phyloP scores from a whole-genome alignment of 257 asterid genomes.

The Rhazya stricta region DNA sequence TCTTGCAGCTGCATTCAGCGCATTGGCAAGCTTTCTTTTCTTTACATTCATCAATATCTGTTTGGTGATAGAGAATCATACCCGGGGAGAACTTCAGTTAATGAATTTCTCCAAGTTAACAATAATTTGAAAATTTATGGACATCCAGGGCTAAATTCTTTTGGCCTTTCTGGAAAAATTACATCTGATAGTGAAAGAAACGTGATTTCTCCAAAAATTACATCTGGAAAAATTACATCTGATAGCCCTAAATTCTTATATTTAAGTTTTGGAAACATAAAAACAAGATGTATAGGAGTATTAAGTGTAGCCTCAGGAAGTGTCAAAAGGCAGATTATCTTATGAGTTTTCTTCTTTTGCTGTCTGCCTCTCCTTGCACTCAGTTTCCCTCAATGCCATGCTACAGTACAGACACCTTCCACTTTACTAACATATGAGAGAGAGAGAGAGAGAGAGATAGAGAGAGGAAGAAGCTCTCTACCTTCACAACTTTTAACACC shows the following conservation, averaged over 20 bases:
- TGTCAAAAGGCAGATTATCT: background rate
- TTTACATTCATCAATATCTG: conserved; percentile 79
- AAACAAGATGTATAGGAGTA: background rate
- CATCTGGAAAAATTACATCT: too few relatives aligned
- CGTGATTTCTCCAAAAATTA: background rate
- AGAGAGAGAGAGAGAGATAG: background rate
- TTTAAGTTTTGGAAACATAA: background rate
- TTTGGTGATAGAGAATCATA: conserved; percentile 7
- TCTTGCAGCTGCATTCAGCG: conserved; percentile 76
- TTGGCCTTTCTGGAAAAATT: background rate
- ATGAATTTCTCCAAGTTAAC: background rate
- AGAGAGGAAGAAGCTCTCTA: conserved; percentile 17
- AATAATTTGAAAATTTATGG: background rate
- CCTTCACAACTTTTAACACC: conserved; percentile 84
- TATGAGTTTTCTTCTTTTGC: background rate
- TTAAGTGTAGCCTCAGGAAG: background rate
- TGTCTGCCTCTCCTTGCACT: background rate
- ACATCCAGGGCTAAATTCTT: background rate
- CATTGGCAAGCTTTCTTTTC: conserved; percentile 85
- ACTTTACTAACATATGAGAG: background rate
- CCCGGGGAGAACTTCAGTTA: conserved; percentile 9
- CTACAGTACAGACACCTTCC: background rate
- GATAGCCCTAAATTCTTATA: too few relatives aligned
- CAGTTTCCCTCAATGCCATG: background rate
- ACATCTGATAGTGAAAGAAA: too few relatives aligned